A percentile compares a stretch with the other conserved stretches of the same genome.
Conservation (phyloP, 495 filamentous ascomycete species). For the Cryomyces minteri region DNA sequence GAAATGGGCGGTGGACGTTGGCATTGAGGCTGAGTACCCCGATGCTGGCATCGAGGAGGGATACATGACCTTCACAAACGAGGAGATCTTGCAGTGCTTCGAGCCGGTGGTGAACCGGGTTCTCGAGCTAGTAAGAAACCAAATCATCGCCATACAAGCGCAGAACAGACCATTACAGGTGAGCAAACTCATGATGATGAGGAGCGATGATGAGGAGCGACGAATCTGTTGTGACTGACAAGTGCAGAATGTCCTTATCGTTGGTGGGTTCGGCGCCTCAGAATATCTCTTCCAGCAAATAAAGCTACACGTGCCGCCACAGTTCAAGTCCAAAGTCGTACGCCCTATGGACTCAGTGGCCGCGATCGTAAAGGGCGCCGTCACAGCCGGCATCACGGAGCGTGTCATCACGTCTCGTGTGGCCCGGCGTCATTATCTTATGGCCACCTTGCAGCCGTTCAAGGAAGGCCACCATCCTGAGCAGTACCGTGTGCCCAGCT, state of each 20-base stretch:
- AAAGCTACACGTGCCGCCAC: constrained; percentile 63
- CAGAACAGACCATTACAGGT: constrained; percentile 57
- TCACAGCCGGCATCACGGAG: constrained; percentile 86
- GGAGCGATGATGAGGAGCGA: background rate
- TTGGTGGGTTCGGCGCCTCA: constrained; percentile 57
- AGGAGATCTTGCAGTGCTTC: constrained; percentile 64
- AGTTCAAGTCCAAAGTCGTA: constrained; percentile 63
- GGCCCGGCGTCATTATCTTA: constrained; percentile 95
- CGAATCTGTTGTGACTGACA: no score
- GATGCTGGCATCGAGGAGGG: constrained; percentile 61
- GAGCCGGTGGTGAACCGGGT: constrained; percentile 63
- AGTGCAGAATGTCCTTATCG: constrained; percentile 48
- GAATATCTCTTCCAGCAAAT: constrained; percentile 71
- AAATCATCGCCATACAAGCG: constrained; percentile 63
- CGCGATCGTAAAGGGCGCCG: constrained; percentile 59
- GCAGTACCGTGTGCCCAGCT: constrained; percentile 87
- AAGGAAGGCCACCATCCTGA: constrained; percentile 98
- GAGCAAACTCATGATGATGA: constrained; percentile 7
- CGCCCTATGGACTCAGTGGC: constrained; percentile 63
- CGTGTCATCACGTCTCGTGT: constrained; percentile 92
- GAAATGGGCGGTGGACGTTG: constrained; percentile 61
- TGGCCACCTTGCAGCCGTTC: constrained; percentile 97
- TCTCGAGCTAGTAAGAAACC: constrained; percentile 53
- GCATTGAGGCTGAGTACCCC: constrained; percentile 60
- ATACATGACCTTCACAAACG: constrained; percentile 70